These are phyloP conservation scores for Cyclostephanos invisitatus DNA, from an alignment of 108 stramenopile genomes.

Conservation along the genomic window DNA sequence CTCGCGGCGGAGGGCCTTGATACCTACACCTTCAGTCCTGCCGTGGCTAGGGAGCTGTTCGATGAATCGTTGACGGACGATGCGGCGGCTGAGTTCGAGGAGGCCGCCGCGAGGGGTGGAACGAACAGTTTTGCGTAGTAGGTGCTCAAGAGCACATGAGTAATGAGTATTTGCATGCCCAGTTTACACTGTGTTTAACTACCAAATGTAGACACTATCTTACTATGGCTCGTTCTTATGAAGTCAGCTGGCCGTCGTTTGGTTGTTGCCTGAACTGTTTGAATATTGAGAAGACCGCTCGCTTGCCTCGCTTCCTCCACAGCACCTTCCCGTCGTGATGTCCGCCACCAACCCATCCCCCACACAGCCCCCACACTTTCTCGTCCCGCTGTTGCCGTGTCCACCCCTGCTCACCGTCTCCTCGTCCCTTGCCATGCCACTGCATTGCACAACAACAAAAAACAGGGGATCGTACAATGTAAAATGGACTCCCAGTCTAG, in stretches of 20 bases:
- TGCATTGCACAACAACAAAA: no score
- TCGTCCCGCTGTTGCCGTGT: no score
- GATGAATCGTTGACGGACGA: constrained; percentile 56
- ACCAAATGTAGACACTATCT: neutral
- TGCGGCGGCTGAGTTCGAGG: constrained; percentile 64
- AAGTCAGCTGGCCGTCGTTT: no score
- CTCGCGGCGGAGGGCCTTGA: constrained; percentile 56
- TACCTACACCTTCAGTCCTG: constrained; percentile 67
- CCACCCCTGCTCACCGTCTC: no score
- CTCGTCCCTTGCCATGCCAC: no score
- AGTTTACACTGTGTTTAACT: neutral
- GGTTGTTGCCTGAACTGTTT: neutral
- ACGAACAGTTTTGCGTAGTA: neutral
- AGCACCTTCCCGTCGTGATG: no score
- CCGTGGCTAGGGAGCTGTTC: constrained; percentile 60
- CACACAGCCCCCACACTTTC: no score
- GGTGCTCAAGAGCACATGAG: neutral
- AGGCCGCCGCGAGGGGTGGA: constrained; percentile 48
- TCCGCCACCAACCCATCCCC: no score
- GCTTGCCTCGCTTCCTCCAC: no score
- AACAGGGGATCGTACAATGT: no score
- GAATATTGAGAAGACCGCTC: constrained; percentile 9
- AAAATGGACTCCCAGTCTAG: no score
- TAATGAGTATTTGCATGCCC: neutral
- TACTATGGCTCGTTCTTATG: no score